Percentiles rank a stretch among this genome's conserved stretches.
Conservation (phyloP, 768 basidiomycete species). For the Russula earlei region DNA sequence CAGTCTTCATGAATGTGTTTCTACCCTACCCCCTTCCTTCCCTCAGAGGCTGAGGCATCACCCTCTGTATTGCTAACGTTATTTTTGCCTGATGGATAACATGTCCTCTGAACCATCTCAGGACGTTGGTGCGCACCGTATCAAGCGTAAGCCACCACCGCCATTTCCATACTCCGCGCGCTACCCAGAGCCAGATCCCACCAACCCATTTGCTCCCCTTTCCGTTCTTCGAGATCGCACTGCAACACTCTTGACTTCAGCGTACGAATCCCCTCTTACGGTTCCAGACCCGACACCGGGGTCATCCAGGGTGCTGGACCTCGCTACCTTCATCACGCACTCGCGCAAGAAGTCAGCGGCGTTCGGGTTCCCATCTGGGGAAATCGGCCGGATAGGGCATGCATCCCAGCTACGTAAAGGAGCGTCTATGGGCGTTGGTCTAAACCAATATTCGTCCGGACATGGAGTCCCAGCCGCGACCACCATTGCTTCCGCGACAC, state of each 20-base stretch:
- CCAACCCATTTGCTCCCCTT: conserved; percentile 62
- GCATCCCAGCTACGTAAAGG: conserved; percentile 13
- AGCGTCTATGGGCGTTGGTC: conserved; percentile 7
- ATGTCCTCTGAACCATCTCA: conserved; percentile 5
- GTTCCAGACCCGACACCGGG: neutral
- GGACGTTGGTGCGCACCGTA: conserved; percentile 11
- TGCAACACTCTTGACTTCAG: conserved; percentile 7
- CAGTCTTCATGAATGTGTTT: neutral
- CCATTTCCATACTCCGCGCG: conserved; percentile 39
- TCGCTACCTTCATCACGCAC: conserved; percentile 6
- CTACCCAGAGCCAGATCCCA: conserved; percentile 60
- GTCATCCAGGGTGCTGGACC: conserved; percentile 9
- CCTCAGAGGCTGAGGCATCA: neutral
- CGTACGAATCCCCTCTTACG: conserved; percentile 1
- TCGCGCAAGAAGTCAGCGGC: conserved; percentile 1
- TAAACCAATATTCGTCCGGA: neutral
- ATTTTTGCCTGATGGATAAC: neutral
- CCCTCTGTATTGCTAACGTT: neutral
- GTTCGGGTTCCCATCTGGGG: neutral
- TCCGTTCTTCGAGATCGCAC: conserved; percentile 49
- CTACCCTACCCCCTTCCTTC: neutral
- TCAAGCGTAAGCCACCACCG: conserved; percentile 53
- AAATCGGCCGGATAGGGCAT: conserved; percentile 6
- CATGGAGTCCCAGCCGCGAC: neutral
- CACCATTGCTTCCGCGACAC: neutral